A percentile compares a stretch with the other conserved stretches of the same genome.
Conservation (phyloP, 2,329 filamentous ascomycete genomes). For the Sporothrix variecibatus region DNA sequence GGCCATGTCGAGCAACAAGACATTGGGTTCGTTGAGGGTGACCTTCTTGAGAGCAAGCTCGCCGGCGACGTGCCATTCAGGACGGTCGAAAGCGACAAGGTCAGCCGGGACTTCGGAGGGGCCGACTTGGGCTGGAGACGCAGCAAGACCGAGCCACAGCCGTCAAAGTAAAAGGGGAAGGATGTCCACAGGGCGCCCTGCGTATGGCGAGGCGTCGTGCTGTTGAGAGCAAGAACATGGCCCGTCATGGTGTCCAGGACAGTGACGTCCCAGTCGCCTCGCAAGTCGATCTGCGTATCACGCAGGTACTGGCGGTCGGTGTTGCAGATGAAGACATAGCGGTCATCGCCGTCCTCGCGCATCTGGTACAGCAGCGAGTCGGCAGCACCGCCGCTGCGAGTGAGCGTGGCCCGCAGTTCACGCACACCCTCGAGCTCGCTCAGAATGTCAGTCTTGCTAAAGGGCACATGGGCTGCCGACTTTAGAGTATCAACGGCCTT, state of each 20-base stretch:
- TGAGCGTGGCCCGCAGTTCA: not conserved
- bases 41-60: not conserved
- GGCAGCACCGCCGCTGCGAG: not conserved
- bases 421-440: not conserved
- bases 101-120: not conserved
- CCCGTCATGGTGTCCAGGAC: not conserved
- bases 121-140: not conserved
- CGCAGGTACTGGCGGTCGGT: not conserved
- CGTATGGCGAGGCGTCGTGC: not conserved
- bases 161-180: not conserved
- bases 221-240: not conserved
- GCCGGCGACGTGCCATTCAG: not conserved
- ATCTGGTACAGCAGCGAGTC: constrained; percentile 5
- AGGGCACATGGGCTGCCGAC: not conserved
- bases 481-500: not conserved
- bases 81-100: not conserved
- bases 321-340: constrained; percentile 1
- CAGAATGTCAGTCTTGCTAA: not conserved
- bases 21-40: not conserved
- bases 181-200: not conserved
- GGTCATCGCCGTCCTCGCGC: constrained; percentile 2
- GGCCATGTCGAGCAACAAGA: not conserved
- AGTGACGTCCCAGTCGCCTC: not conserved
- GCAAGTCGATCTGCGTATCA: not conserved
- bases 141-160: not conserved